These are phyloP conservation scores for Diaporthe eres DNA, from an alignment of 2,329 filamentous ascomycete genomes.

Conservation along the genomic window DNA sequence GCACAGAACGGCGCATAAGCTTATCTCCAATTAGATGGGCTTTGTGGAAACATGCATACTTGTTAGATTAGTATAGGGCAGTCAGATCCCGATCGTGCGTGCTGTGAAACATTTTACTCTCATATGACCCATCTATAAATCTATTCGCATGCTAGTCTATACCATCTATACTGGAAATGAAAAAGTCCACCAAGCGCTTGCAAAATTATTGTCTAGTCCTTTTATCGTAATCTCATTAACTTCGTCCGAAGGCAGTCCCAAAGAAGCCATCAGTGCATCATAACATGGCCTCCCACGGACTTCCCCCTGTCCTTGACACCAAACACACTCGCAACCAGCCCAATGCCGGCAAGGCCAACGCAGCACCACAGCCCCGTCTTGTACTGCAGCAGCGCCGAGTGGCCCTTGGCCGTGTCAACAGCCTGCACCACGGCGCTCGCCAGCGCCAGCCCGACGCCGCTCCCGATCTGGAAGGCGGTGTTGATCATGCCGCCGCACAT, in stretches of 20 bases:
- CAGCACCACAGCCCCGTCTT: conserved; percentile 58
- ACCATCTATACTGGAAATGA: background rate
- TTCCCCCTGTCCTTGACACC: conserved; percentile 44
- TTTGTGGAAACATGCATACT: too few relatives aligned
- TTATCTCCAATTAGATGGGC: too few relatives aligned
- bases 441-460: conserved; percentile 56
- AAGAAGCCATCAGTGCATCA: conserved; percentile 23
- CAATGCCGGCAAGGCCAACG: conserved; percentile 55
- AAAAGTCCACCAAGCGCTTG: background rate
- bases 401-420: conserved; percentile 54
- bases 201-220: background rate
- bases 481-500: conserved; percentile 50
- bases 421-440: conserved; percentile 51
- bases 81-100: too few relatives aligned
- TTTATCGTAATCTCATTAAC: background rate
- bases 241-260: background rate
- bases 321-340: conserved; percentile 47
- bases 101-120: fast-evolving
- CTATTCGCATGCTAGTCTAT: background rate
- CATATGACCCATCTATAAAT: background rate
- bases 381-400: conserved; percentile 52
- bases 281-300: conserved; percentile 16
- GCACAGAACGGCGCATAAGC: background rate
- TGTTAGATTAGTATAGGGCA: background rate
- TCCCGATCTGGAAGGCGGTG: conserved; percentile 59